phyloP scores from a whole-genome alignment of 2,329 filamentous ascomycete genomes.

The Fusarium equiseti region DNA sequence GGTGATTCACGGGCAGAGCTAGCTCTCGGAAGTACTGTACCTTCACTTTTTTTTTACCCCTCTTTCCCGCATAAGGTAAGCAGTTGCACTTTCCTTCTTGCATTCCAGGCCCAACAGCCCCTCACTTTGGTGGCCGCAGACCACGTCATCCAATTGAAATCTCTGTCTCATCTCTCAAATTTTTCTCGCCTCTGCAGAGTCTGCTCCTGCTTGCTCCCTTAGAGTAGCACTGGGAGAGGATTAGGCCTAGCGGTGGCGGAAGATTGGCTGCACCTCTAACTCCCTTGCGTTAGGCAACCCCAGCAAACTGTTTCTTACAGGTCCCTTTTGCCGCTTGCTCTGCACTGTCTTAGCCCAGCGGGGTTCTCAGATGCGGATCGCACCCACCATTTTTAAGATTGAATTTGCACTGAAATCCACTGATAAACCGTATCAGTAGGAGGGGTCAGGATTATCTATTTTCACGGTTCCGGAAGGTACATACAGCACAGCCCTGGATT shows the following conservation, averaged over 20 bases:
- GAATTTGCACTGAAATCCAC: background rate
- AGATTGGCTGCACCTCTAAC: background rate
- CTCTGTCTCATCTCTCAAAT: background rate
- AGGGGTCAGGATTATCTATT: background rate
- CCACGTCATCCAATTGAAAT: constrained; percentile 12
- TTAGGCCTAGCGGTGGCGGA: constrained; percentile 7
- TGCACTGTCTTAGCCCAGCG: background rate
- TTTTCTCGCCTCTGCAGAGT: background rate
- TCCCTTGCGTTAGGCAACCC: background rate
- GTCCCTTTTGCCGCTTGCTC: constrained; percentile 1
- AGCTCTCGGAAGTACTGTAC: background rate
- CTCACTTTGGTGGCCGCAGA: background rate
- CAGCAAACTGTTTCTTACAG: background rate
- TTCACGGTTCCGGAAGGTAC: background rate
- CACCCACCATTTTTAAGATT: constrained; percentile 8
- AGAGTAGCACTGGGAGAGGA: background rate
- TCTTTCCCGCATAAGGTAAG: background rate
- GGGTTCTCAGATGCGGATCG: background rate
- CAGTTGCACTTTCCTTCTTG: background rate
- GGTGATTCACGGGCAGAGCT: background rate
- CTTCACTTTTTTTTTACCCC: background rate
- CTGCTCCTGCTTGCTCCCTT: constrained; percentile 1
- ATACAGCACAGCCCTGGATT: background rate
- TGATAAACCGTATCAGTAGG: background rate
- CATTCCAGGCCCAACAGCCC: background rate